A percentile compares a stretch with the other conserved stretches of the same genome.
phyloP scores from a whole-genome alignment of 2,329 filamentous ascomycete species.

The Penicillium fuscoglaucum region DNA sequence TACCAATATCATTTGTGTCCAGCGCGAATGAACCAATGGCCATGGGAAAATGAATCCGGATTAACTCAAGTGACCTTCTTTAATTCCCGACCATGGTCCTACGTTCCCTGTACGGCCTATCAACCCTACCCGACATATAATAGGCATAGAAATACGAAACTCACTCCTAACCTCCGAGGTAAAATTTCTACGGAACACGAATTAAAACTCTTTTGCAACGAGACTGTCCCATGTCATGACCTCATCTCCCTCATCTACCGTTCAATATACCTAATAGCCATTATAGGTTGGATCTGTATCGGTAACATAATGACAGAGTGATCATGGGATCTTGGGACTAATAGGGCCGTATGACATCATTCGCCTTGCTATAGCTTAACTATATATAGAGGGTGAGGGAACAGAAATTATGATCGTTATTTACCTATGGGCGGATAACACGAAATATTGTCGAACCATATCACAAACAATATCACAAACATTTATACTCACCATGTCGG shows the following conservation, averaged over 20 bases:
- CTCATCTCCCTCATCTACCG: not conserved
- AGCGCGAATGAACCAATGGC: too few species aligned
- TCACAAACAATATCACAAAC: not conserved
- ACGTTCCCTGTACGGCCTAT: not conserved
- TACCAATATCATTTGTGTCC: too few species aligned
- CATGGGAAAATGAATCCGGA: not conserved
- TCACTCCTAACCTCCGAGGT: not conserved
- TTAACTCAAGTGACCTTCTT: not conserved
- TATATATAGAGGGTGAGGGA: not conserved
- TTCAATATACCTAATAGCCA: not conserved
- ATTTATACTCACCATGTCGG: constrained; percentile 10
- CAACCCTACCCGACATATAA: not conserved
- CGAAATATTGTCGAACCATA: not conserved
- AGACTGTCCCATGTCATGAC: not conserved
- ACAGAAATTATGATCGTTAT: not conserved
- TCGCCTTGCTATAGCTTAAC: not conserved
- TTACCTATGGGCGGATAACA: not conserved
- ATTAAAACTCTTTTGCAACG: not conserved
- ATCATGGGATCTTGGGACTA: not conserved
- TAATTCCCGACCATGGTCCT: not conserved
- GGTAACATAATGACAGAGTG: not conserved
- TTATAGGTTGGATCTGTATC: not conserved
- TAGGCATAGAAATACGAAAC: not conserved
- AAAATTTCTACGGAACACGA: not conserved
- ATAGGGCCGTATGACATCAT: not conserved